Evolutionary conservation across 164 flowering plant species (phyloP), one percentile per base, ranked within the genome.

Genomic region (Aristolochia contorta): DNA sequence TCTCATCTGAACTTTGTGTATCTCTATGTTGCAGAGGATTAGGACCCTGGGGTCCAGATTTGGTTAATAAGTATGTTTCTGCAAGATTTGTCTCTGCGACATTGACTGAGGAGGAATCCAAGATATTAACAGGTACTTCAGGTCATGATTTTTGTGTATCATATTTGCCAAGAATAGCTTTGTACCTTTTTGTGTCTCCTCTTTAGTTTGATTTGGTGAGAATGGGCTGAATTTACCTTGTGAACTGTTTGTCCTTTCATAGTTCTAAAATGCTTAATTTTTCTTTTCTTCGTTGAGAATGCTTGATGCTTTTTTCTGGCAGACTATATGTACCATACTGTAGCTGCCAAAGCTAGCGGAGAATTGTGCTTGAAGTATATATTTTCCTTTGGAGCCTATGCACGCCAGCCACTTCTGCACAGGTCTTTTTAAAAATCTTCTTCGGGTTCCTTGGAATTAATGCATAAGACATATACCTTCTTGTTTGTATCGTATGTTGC

Each of bases 1-100:
- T 37, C 43, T 37, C 43, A 37, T 37, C 7, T 8, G 43, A 37
- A 10, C 48, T 65, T 69, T 59, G 59, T 27, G 53, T 47, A 5
- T 6, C 24, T 37, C 12, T 61, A 19, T 49, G 25, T 37, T 73
- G 76, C 81, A 91, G 96, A 76, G 98, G 98, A 60, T 74, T 89
- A 73, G 96, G 98, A 65, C 96, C 96, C 61, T 89, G 85, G 85
- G 98, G 98, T 60, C 96, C 93, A 54, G 65, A 75, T 70, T 68
- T 89, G 41, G 91, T 89, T 52, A 78, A 75, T 49, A 76, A 53
- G 59, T 92, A 92, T 52, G 89, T 95, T 15, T 77, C 62, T 77
- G 75, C 77, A 58, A 79, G 96, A 65, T 89, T 92, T 76, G 80
- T 80, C 61, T 6, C 73, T 14, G 68, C 63, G 2, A 23, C 69